Evolutionary conservation across 768 basidiomycete species (phyloP).

Genomic region (Cyclocybe aegerita): DNA sequence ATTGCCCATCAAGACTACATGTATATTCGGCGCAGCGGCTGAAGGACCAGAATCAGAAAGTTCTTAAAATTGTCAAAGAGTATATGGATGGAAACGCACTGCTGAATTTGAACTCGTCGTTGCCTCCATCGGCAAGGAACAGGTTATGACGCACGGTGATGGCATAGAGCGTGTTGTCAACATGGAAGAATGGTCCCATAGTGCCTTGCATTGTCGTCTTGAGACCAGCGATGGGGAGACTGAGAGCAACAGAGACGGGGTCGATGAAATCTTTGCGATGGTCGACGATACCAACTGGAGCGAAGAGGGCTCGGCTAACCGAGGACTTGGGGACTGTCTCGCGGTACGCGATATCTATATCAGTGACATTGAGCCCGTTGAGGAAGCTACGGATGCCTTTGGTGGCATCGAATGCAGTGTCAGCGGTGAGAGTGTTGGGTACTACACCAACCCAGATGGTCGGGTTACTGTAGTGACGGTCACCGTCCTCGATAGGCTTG

Average conservation of each 20-base stretch:
- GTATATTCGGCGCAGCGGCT: constrained; percentile 27
- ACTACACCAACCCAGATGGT: constrained; percentile 41
- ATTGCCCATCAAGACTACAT: constrained; percentile 35
- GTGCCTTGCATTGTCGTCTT: constrained; percentile 34
- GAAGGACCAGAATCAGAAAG: constrained; percentile 24
- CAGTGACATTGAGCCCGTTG: constrained; percentile 24
- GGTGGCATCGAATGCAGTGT: constrained; percentile 26
- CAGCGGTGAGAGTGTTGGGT: constrained; percentile 28
- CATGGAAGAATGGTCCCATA: constrained; percentile 31
- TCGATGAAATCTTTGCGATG: constrained; percentile 34
- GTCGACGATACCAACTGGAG: constrained; percentile 25
- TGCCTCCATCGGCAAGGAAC: constrained; percentile 23
- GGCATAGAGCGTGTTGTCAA: constrained; percentile 26
- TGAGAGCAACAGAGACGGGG: constrained; percentile 32
- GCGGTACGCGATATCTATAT: constrained; percentile 37
- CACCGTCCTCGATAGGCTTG: constrained; percentile 23
- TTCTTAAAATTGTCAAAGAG: constrained; percentile 21
- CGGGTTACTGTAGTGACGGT: constrained; percentile 23
- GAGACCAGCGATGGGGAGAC: constrained; percentile 30
- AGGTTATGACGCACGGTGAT: constrained; percentile 33
- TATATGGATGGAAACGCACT: constrained; percentile 22
- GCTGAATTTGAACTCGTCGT: constrained; percentile 23
- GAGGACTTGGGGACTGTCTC: constrained; percentile 23
- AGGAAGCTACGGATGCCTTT: constrained; percentile 31
- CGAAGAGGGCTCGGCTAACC: constrained; percentile 28